Evolutionary conservation across 2,329 filamentous ascomycete genomes (phyloP), one percentile per base, ranked within the genome.

Genomic region (Aureobasidium sp.): DNA sequence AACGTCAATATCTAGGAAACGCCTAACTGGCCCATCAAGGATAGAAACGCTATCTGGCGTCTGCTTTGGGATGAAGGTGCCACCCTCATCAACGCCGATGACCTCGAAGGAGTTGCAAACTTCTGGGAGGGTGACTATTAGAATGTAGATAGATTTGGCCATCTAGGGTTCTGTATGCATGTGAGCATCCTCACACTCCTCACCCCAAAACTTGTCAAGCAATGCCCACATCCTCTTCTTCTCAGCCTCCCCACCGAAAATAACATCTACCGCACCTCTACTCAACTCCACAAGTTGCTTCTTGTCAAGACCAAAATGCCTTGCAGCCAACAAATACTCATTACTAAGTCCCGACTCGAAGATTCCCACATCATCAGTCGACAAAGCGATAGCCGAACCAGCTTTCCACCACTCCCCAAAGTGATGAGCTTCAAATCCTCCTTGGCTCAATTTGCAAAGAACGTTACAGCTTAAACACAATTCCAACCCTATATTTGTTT

Each of bases 291-390:
- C 77, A 9, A 86, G 67, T 27, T 82, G 77, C 1, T 66, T 61
- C 14, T 75, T 71, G 32, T 66, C 69, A 14, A 94, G 77, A 0
- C 74, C 71, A 68, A 94, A 94, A 69, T 92, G 85, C 66, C 85
- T 73, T 1, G 87, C 85, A 3, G 88, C 87, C 2, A 94, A 81
- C 8, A 79, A 76, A 72, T 92, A 93, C 71, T 95, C 90, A 66
- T 91, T 86, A 0, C 88, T 91, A 4, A 92, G 74, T 0, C 83
- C 79, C 68, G 88, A 92, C 54, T 86, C 86, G 68, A 94, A 94
- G 27, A 94, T 84, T 1, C 89, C 90, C 10, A 93, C 87, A 68
- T 94, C 89, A 70, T 94, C 90, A 1, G 90, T 94, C 88, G 84
- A 86, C 49, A 93, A 76, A 5, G 85, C 83, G 47, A 93, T 80